Evolutionary conservation across 2,329 filamentous ascomycete species (phyloP).

Genomic region (Aspergillus carbonarius): DNA sequence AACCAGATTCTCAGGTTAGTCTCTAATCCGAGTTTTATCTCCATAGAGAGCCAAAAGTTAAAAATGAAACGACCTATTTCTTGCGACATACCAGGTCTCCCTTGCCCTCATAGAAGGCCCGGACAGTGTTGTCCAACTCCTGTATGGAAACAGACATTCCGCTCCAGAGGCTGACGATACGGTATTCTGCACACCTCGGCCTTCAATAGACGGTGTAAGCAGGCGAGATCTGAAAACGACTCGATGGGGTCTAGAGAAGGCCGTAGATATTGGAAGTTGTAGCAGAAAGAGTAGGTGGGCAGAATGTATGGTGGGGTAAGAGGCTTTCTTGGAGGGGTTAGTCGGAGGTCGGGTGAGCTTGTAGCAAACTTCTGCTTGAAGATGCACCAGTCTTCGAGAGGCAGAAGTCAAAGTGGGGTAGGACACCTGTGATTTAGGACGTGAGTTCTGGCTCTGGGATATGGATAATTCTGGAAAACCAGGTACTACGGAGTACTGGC

Average conservation of each 20-base stretch:
- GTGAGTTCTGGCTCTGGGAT: slow-evolving; percentile 8
- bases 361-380: slow-evolving; percentile 12
- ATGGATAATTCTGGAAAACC: slow-evolving; percentile 9
- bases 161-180: slow-evolving; percentile 34
- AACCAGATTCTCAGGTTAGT: neutral
- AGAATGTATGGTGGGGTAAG: slow-evolving; percentile 30
- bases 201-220: neutral
- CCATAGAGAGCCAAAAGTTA: neutral
- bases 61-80: neutral
- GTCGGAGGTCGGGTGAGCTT: slow-evolving; percentile 14
- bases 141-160: slow-evolving; percentile 71
- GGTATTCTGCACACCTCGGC: slow-evolving; percentile 25
- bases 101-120: slow-evolving; percentile 94
- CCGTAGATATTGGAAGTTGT: slow-evolving; percentile 14
- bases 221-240: neutral
- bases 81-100: slow-evolving; percentile 74
- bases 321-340: slow-evolving; percentile 26
- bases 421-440: slow-evolving; percentile 5
- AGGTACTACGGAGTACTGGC: slow-evolving; percentile 15
- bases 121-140: slow-evolving; percentile 95
- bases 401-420: slow-evolving; percentile 12
- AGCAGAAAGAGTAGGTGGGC: slow-evolving; percentile 13
- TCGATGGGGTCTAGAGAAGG: slow-evolving; percentile 5
- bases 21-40: neutral
- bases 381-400: slow-evolving; percentile 6